These are phyloP conservation scores for Entomortierella chlamydospora DNA, from an alignment of 192 early-diverging fungal genomes.

Conservation along the genomic window DNA sequence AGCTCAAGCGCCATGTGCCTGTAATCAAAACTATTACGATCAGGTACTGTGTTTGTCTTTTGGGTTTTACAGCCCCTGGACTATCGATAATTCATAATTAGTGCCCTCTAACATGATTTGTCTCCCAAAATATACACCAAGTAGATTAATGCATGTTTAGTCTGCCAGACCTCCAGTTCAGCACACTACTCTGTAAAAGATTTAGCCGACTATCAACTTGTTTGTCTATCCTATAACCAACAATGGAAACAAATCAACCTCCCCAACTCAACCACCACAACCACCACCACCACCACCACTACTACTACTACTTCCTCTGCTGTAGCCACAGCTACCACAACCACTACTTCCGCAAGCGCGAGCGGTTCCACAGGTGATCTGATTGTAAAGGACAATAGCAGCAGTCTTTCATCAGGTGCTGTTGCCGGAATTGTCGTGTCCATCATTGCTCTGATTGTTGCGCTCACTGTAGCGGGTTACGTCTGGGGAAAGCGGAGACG, in stretches of 20 bases:
- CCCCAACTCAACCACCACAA: constrained; percentile 7
- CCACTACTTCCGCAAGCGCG: background rate
- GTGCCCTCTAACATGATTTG: no score
- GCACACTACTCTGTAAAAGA: constrained; percentile 33
- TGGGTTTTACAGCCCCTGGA: background rate
- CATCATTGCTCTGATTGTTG: constrained; percentile 36
- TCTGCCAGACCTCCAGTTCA: constrained; percentile 17
- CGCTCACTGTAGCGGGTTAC: constrained; percentile 39
- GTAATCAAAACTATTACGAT: constrained; percentile 45
- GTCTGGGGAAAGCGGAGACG: constrained; percentile 29
- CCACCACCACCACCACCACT: constrained; percentile 10
- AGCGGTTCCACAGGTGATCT: background rate
- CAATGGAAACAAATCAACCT: constrained; percentile 33
- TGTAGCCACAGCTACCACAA: background rate
- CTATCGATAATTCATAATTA: no score
- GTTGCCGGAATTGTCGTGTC: constrained; percentile 47
- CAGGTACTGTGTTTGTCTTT: constrained; percentile 15
- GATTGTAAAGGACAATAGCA: background rate
- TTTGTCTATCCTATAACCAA: constrained; percentile 27
- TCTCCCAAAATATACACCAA: no score
- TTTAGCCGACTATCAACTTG: constrained; percentile 4
- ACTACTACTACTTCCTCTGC: background rate
- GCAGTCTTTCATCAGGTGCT: constrained; percentile 28
- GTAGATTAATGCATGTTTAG: constrained; percentile 23
- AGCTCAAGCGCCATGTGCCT: constrained; percentile 24